Evolutionary conservation across 768 basidiomycete species (phyloP).

Genomic region (Tricholoma bakamatsutake): DNA sequence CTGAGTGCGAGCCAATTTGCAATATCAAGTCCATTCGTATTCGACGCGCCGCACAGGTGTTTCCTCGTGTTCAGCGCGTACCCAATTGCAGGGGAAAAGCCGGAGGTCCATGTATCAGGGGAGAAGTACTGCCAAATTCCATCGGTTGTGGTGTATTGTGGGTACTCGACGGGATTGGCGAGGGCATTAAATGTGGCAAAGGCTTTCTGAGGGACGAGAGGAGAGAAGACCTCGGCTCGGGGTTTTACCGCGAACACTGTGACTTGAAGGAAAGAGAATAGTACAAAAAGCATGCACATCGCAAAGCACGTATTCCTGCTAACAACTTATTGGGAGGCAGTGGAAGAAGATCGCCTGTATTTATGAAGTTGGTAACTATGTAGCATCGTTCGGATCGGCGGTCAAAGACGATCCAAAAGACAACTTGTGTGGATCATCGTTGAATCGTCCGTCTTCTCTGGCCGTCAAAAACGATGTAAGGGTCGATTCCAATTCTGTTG

Average conservation of each 20-base stretch:
- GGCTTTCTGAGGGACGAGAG: constrained; percentile 53
- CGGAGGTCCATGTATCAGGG: constrained; percentile 61
- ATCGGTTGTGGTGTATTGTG: constrained; percentile 40
- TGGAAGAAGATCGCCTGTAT: too few species aligned
- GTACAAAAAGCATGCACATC: constrained; percentile 10
- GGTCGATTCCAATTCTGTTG: too few species aligned
- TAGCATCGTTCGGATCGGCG: too few species aligned
- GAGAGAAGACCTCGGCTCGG: constrained; percentile 50
- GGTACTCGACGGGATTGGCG: constrained; percentile 30
- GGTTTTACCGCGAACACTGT: constrained; percentile 20
- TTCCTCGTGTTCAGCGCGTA: constrained; percentile 56
- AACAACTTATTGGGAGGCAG: too few species aligned
- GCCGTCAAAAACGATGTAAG: too few species aligned
- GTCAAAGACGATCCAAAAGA: too few species aligned
- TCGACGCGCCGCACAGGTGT: constrained; percentile 37
- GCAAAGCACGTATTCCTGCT: not conserved
- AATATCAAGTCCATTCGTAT: constrained; percentile 30
- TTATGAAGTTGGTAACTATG: too few species aligned
- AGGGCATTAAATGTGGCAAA: constrained; percentile 44
- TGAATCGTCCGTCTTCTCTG: too few species aligned
- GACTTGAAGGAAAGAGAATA: constrained; percentile 9
- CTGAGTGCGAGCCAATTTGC: constrained; percentile 55
- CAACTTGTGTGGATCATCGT: too few species aligned
- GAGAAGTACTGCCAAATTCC: constrained; percentile 51
- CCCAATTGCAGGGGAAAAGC: constrained; percentile 57